phyloP scores from a whole-genome alignment of 768 basidiomycete genomes.

The Auriscalpium orientale region DNA sequence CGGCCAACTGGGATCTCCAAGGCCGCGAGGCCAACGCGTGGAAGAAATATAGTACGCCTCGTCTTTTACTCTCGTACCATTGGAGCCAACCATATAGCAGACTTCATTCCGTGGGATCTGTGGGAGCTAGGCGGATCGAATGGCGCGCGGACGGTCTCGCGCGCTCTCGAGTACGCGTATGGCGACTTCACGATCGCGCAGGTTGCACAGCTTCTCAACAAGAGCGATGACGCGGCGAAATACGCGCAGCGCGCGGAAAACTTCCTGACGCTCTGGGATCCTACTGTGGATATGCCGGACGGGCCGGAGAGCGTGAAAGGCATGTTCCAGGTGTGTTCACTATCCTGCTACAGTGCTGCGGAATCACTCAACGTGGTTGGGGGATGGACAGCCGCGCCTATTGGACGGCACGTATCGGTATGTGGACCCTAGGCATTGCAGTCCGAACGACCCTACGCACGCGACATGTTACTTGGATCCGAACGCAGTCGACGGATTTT shows the following conservation, averaged over 20 bases:
- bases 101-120: constrained; percentile 27
- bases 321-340: constrained; percentile 47
- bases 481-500: constrained; percentile 51
- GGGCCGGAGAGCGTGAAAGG: constrained; percentile 36
- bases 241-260: constrained; percentile 48
- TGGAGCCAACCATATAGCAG: constrained; percentile 5
- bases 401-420: constrained; percentile 52
- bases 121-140: constrained; percentile 40
- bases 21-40: constrained; percentile 51
- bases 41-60: constrained; percentile 42
- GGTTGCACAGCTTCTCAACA: constrained; percentile 49
- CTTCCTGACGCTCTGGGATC: constrained; percentile 53
- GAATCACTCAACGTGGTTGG: too few species aligned
- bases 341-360: too few species aligned
- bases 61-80: background rate
- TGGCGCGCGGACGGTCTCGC: constrained; percentile 43
- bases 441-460: constrained; percentile 48
- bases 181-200: constrained; percentile 59
- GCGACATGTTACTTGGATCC: constrained; percentile 57
- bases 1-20: constrained; percentile 56
- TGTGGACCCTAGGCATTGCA: constrained; percentile 62
- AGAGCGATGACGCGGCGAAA: constrained; percentile 38
- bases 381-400: constrained; percentile 39
- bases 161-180: constrained; percentile 60
- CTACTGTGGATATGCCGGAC: constrained; percentile 44